Conservation (phyloP, 441 rosid species). For the Euphorbia celastroides region DNA sequence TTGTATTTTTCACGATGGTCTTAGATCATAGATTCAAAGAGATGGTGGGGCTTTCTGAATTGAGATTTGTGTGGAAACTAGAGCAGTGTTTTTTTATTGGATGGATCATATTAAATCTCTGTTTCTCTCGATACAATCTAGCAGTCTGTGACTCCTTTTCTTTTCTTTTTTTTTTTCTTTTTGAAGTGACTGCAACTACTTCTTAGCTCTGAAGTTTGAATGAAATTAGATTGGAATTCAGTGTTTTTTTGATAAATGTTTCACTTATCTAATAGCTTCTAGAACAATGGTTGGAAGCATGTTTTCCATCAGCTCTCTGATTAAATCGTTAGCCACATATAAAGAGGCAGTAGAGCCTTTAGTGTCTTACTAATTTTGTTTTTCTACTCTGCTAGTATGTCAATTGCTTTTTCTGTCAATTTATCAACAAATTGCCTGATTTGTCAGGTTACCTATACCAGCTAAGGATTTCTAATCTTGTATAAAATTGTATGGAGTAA, state of each 20-base stretch:
- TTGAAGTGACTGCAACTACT: neutral
- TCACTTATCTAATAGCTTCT: neutral
- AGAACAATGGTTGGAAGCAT: neutral
- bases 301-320: neutral
- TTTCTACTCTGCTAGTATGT: neutral
- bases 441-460: neutral
- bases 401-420: neutral
- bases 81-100: neutral
- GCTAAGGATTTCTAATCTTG: neutral
- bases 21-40: neutral
- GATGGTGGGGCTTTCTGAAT: neutral
- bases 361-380: neutral
- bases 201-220: neutral
- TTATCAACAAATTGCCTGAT: neutral
- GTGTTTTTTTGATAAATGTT: neutral
- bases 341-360: neutral
- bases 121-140: neutral
- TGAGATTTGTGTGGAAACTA: neutral
- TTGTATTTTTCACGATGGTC: slow-evolving; percentile 3
- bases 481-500: neutral
- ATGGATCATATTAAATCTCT: neutral
- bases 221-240: neutral
- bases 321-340: neutral
- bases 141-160: neutral
- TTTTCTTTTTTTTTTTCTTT: neutral